These are phyloP conservation scores for Thalassiosira exigua DNA, from an alignment of 352 stramenopile species.

Conservation along the genomic window DNA sequence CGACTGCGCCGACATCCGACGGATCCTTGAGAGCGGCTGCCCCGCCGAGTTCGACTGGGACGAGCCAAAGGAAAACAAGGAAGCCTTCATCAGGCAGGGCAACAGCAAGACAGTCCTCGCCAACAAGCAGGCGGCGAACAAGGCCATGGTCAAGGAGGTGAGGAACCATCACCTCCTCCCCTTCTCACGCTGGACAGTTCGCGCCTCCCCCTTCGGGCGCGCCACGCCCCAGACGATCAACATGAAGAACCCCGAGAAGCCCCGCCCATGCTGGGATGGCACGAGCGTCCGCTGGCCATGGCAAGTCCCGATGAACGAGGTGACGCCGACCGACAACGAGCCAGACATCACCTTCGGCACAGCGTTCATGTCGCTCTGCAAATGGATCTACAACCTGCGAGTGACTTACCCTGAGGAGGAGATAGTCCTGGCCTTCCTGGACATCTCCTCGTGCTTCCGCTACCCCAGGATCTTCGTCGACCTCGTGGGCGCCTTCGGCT, in stretches of 20 bases:
- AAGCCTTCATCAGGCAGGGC: neutral
- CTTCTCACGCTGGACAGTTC: neutral
- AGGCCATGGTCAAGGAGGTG: constrained; percentile 5
- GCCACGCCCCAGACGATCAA: constrained; percentile 22
- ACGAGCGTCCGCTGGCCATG: neutral
- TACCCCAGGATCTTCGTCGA: constrained; percentile 21
- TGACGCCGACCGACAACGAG: constrained; percentile 1
- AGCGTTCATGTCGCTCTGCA: neutral
- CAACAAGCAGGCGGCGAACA: neutral
- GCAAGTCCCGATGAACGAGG: constrained; percentile 28
- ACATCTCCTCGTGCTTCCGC: constrained; percentile 40
- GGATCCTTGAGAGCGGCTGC: neutral
- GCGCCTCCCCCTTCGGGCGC: neutral
- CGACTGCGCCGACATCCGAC: neutral
- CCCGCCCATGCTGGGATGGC: constrained; percentile 31
- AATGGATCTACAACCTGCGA: constrained; percentile 21
- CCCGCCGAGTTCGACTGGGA: constrained; percentile 1
- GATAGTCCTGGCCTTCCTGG: constrained; percentile 5
- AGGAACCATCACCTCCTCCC: constrained; percentile 2
- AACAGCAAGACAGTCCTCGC: constrained; percentile 14
- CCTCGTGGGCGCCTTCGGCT: constrained; percentile 38
- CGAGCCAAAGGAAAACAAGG: neutral
- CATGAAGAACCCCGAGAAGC: neutral
- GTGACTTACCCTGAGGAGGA: constrained; percentile 5
- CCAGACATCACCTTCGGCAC: constrained; percentile 36